Conservation (phyloP, 2,329 filamentous ascomycete genomes). For the Lecanicillium sp. region DNA sequence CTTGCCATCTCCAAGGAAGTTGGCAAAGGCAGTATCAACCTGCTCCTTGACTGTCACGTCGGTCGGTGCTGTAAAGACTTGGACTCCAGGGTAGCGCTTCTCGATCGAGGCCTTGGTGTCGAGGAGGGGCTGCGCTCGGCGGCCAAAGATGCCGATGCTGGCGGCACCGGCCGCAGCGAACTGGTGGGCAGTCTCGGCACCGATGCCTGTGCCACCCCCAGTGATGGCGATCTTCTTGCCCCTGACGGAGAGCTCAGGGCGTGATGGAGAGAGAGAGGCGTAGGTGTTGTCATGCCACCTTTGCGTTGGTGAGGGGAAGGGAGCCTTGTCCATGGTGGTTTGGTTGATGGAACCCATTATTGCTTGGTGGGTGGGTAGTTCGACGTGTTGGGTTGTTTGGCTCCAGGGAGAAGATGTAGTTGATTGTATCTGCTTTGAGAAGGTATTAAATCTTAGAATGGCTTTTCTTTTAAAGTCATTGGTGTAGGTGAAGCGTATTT, state of each 20-base stretch:
- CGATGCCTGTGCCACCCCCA: slow-evolving; percentile 44
- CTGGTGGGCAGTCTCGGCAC: slow-evolving; percentile 31
- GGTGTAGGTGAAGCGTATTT: too few species aligned
- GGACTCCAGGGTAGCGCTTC: slow-evolving; percentile 11
- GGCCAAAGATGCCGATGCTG: slow-evolving; percentile 38
- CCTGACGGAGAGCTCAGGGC: slow-evolving; percentile 16
- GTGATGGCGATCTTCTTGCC: slow-evolving; percentile 44
- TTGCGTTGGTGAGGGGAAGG: slow-evolving; percentile 14
- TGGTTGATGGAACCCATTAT: slow-evolving; percentile 3
- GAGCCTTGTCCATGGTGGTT: background rate
- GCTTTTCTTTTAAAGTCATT: too few species aligned
- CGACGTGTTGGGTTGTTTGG: too few species aligned
- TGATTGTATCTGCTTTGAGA: background rate
- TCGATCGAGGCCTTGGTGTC: slow-evolving; percentile 14
- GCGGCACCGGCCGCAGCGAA: slow-evolving; percentile 34
- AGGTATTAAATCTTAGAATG: background rate
- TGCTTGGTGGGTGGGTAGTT: background rate
- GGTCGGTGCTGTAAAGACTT: slow-evolving; percentile 10
- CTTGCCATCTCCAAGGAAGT: slow-evolving; percentile 1
- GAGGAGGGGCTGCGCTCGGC: slow-evolving; percentile 16
- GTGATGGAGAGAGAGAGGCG: slow-evolving; percentile 16
- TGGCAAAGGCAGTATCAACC: slow-evolving; percentile 6
- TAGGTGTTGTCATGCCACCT: slow-evolving; percentile 15
- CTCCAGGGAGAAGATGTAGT: background rate
- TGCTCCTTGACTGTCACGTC: slow-evolving; percentile 11